A percentile compares a stretch with the other conserved stretches of the same genome.
These are phyloP conservation scores for Aspergillus sclerotiicarbonarius DNA, from an alignment of 495 filamentous ascomycete species.

Conservation along the genomic window DNA sequence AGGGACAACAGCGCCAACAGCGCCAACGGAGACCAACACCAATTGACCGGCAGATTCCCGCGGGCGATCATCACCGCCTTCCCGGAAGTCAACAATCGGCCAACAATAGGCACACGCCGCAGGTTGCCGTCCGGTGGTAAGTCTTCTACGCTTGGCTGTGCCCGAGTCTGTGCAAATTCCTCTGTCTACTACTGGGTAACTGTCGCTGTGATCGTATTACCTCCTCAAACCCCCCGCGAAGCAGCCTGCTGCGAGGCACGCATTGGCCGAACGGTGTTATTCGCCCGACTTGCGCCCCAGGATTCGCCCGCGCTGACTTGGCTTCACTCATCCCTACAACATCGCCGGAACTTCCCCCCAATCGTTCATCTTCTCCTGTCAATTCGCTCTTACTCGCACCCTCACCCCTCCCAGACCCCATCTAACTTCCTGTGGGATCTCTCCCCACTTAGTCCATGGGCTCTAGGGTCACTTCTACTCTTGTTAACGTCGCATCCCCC, in stretches of 20 bases:
- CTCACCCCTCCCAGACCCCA: background rate
- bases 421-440: background rate
- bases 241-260: too few species aligned
- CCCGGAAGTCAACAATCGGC: background rate
- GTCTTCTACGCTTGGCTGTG: too few species aligned
- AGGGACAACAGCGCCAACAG: too few species aligned
- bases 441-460: conserved; percentile 33
- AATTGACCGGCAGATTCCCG: conserved; percentile 1
- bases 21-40: too few species aligned
- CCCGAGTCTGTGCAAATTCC: background rate
- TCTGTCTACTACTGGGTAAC: background rate
- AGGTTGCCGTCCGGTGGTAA: too few species aligned
- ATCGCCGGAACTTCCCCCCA: conserved; percentile 11
- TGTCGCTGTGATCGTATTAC: background rate
- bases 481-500: conserved; percentile 15
- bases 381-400: background rate
- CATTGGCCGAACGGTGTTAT: conserved; percentile 7
- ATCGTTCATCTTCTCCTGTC: conserved; percentile 13
- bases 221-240: too few species aligned
- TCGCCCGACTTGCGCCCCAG: conserved; percentile 20
- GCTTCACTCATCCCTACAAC: conserved; percentile 24
- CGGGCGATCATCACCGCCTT: background rate
- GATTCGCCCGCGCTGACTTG: conserved; percentile 26
- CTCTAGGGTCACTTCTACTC: conserved; percentile 17
- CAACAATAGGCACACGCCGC: background rate